These are phyloP conservation scores for Schoenoplectus tabernaemontani DNA, from an alignment of 202 grass and related monocot genomes.

Conservation along the genomic window DNA sequence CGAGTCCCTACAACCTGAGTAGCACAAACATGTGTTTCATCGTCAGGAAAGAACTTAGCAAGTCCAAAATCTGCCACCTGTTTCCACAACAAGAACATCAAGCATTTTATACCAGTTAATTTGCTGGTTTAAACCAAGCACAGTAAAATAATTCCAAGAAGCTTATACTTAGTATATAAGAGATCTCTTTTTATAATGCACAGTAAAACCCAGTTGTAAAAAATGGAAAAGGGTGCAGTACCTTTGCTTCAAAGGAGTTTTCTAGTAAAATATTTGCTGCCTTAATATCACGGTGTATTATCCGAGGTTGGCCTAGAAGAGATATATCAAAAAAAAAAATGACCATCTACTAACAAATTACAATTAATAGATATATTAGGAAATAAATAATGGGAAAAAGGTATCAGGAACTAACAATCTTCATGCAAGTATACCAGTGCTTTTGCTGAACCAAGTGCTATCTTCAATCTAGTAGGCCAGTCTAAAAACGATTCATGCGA, in stretches of 20 bases:
- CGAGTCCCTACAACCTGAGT: constrained; percentile 86
- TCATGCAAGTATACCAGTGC: constrained; percentile 77
- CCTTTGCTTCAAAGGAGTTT: constrained; percentile 50
- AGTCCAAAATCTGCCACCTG: constrained; percentile 40
- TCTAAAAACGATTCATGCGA: constrained; percentile 46
- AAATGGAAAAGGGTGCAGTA: background rate
- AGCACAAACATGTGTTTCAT: constrained; percentile 79
- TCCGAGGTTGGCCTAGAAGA: constrained; percentile 47
- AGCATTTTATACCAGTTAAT: constrained; percentile 24
- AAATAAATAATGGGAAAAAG: background rate
- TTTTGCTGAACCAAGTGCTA: constrained; percentile 86
- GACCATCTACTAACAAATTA: background rate
- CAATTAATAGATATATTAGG: background rate
- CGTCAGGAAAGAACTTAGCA: constrained; percentile 38
- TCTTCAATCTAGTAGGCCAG: constrained; percentile 61
- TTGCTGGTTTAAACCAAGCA: background rate
- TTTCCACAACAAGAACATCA: constrained; percentile 18
- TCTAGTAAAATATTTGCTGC: constrained; percentile 47
- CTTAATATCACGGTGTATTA: constrained; percentile 57
- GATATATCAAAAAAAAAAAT: background rate
- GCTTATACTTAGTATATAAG: background rate
- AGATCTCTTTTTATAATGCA: background rate
- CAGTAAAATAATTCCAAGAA: background rate
- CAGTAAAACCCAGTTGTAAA: background rate
- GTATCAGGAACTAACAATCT: constrained; percentile 29